Evolutionary conservation across 1,139 yeast species (phyloP), one percentile per base, ranked within the genome.

Genomic region (Yamadazyma sp.): DNA sequence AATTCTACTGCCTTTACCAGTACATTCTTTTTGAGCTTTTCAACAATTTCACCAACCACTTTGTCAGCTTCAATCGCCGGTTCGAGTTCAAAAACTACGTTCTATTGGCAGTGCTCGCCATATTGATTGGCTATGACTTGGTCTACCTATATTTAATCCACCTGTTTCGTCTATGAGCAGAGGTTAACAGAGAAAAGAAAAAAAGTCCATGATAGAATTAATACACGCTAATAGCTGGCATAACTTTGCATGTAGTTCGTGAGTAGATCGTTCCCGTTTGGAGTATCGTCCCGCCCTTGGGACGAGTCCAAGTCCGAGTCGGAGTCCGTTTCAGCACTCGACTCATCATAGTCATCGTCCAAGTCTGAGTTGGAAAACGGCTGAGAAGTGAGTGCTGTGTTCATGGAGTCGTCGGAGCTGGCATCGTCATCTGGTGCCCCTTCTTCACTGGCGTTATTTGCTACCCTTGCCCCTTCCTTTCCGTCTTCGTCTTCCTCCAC

Each of bases 1-100:
- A 62, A 42, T 54, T 62, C 38, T 59, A 54, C 40, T 55, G 64
- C 41, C 55, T 62, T 27, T 55, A 54, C 36, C 59, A 53, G 42
- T 61, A 48, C 27, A 45, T 49, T 17, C 32, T 47, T 17, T 41
- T 27, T 23, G 54, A 50, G 31, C 15, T 45, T 3, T 34, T 39
- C 20, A 45, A 47, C 27, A 43, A 42, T 20, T 45, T 43, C 20
- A 28, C 31, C 26, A 37, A 37, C 24, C 42, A 38, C n/a, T 44
- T 39, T 17, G n/a, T 33, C 10, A 17, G 25, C 9, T 23, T 38
- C 9, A 25, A 27, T 3, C 9, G 17, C 11, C 12, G 25, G n/a
- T 28, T 31, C 32, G 31, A 42, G 30, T 18, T 18, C 11, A 26
- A 22, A 12, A 40, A 38, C 26, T 36, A 24, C 14, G 26, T 32